Base-by-base conservation (phyloP, 495 filamentous ascomycete genomes). In the Podospora anserina region DNA sequence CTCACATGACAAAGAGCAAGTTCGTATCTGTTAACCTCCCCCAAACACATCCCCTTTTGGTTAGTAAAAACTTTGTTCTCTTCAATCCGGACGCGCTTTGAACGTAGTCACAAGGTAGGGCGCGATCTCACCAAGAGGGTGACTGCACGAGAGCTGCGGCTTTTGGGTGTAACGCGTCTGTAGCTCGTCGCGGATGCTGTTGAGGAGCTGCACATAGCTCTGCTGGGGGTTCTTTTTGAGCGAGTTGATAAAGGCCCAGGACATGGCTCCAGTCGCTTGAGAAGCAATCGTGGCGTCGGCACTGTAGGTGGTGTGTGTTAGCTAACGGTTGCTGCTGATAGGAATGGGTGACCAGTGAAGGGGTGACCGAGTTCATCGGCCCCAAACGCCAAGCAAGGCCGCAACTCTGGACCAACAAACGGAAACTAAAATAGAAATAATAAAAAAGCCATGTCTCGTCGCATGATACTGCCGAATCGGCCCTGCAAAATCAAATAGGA, bases 201-300 rank as follows among this genome's bases (percentile, higher is more conserved):
- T 97, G 69, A 99, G 85, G 69, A 99, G 80, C 79, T 96, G 91
- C 65, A 98, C 92, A 75, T 98, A 98, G 82, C 93, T 97, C 84
- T 98, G 95, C 77, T 97, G 92, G 2, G 95, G 95, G 73, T 97
- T 97, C 85, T 97, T 97, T 84, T 94, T 94, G 64, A 99, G 86
- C 54, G 93, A 91, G 5, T 84, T 89, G 77, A 99, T 94, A 78
- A 99, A 99, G 6, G 95, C 95, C 88, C 92, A 97, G 6, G 92
- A 96, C 94, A 99, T 97, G 77, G 95, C 95, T 49, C 95, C 95
- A 1, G 95, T 97, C 19, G 95, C 95, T 76, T 97, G 88, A 61
- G 93, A 91, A 16, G 84, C 87, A 62, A 88, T 88, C 5, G 83
- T 86, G 53, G 88, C 84, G 75, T 90, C 88, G 73, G 88, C 88